Conservation (phyloP, 2,329 filamentous ascomycete genomes). For the Phoma sp. region DNA sequence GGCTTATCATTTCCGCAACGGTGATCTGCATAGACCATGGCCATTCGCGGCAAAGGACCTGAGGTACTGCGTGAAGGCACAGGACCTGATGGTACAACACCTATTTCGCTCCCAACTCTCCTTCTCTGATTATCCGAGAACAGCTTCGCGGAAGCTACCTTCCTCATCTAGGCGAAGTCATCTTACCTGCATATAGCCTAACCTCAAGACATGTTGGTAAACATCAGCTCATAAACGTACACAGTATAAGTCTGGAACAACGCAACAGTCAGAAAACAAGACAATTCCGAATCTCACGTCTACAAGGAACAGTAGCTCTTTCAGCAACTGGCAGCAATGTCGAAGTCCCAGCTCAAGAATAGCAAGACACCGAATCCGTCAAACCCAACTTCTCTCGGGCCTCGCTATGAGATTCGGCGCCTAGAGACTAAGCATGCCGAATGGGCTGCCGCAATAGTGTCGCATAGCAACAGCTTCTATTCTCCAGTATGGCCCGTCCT, state of each 20-base stretch:
- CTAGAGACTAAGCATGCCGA: conserved; percentile 32
- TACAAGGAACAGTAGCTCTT: not conserved
- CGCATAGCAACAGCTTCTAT: conserved; percentile 44
- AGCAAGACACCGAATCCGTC: conserved; percentile 29
- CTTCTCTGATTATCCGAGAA: not conserved
- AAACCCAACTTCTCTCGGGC: conserved; percentile 35
- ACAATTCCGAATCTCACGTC: too few species aligned
- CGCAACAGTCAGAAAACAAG: too few species aligned
- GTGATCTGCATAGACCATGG: too few species aligned
- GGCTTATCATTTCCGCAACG: too few species aligned
- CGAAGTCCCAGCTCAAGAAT: conserved; percentile 23
- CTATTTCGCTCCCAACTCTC: too few species aligned
- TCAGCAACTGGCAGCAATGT: not conserved
- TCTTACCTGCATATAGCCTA: conserved; percentile 4
- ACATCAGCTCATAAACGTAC: not conserved
- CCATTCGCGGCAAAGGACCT: too few species aligned
- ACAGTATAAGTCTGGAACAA: not conserved
- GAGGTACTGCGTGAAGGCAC: too few species aligned
- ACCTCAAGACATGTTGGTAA: not conserved
- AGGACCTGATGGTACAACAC: too few species aligned
- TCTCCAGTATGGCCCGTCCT: conserved; percentile 35
- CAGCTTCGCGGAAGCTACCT: not conserved
- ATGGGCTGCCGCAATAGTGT: conserved; percentile 42
- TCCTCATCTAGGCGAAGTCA: not conserved
- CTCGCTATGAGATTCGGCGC: conserved; percentile 44